Evolutionary conservation across 768 basidiomycete genomes (phyloP), one percentile per base, ranked within the genome.

Genomic region (Russula brevipes): DNA sequence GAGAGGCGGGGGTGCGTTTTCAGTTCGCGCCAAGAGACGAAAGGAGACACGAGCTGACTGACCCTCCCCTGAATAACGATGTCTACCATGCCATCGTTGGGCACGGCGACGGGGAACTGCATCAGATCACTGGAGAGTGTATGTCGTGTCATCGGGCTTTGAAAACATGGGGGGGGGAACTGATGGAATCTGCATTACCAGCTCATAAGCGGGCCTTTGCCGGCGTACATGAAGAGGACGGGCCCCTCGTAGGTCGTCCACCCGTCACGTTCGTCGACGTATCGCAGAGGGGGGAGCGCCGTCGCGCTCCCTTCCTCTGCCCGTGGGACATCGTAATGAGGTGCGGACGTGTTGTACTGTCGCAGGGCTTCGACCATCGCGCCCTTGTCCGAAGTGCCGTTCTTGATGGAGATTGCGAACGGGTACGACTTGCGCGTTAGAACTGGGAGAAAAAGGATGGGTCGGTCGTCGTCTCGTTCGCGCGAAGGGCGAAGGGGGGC

Each of bases 101-200:
- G 88, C 54, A 87, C 72, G 24, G 89, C 89, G 4, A 90, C 85
- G 0, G 91, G 93, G 70, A 93, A 94, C 31, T 90, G 84, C 86
- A 93, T 87, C 42, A 88, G 78, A 61, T 88, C 86, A 17, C 87
- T 87, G 31, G 16, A 56, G 63, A 14, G 45, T 24, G 24, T 24
- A 36, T 36, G n/a, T 11, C 44, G 44, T n/a, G 59, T 19, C 59
- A 56, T 61, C 56, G 66, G 57, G 12, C 17, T 38, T 61, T 51
- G 61, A 24, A 60, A 24, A 17, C 24, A 1, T 24, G 24, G 24
- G 24, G 24, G 24, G 49, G 33, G 59, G 19, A 63, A 54, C 6
- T 4, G 12, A 8, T 19, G 39, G 49, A 14, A 36, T 30, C 31
- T 33, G 12, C 64, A 76, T 60, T 68, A 86, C 87, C 84, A 78